A percentile compares a stretch with the other conserved stretches of the same genome.
These are phyloP conservation scores for Musa beccarii DNA, from an alignment of 176 grass and related monocot genomes.

Conservation along the genomic window DNA sequence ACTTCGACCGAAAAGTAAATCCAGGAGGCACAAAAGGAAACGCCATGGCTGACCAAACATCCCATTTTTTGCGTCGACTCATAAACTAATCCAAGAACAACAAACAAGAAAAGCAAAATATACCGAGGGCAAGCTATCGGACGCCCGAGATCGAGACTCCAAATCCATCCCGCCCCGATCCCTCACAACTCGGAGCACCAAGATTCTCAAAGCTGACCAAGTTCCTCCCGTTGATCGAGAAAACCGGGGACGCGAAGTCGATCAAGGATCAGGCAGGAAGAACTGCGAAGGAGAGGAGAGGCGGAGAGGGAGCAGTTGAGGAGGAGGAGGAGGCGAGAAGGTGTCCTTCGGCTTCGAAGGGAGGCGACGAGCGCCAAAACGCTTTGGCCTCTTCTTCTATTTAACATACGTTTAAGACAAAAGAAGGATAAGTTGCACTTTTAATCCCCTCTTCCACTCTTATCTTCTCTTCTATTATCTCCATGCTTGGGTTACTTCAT, in stretches of 20 bases:
- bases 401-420: too few species aligned
- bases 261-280: too few species aligned
- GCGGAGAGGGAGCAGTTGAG: neutral
- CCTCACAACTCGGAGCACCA: neutral
- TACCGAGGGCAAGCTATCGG: neutral
- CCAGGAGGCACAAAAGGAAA: neutral
- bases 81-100: neutral
- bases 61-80: neutral
- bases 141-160: neutral
- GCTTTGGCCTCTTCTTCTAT: neutral
- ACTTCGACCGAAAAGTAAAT: too few species aligned
- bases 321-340: neutral
- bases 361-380: slow-evolving; percentile 1
- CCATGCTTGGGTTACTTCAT: too few species aligned
- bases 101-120: too few species aligned
- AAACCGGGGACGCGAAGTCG: neutral
- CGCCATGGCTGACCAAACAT: neutral
- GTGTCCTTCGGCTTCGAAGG: neutral
- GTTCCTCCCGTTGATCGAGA: neutral
- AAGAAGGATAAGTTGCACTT: too few species aligned
- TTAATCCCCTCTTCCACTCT: too few species aligned
- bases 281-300: neutral
- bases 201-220: neutral
- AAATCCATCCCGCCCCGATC: neutral
- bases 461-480: too few species aligned